phyloP scores from a whole-genome alignment of 164 flowering plant genomes.

The Chimonanthus salicifolius region DNA sequence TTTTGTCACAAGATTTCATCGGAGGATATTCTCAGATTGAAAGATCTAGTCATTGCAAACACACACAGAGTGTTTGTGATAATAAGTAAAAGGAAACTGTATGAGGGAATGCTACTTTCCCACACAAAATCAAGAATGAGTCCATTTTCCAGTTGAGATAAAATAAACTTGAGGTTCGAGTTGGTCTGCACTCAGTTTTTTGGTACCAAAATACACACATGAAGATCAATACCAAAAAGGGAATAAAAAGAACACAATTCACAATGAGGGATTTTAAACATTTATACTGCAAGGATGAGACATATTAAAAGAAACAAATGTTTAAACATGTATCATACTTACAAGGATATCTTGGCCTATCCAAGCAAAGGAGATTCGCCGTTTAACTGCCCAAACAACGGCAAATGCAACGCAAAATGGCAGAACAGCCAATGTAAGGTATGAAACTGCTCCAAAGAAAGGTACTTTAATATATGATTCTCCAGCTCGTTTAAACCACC shows the following conservation, averaged over 20 bases:
- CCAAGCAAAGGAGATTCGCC: constrained; percentile 76
- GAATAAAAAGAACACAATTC: neutral
- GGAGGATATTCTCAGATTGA: too few species aligned
- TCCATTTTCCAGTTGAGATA: neutral
- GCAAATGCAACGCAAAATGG: constrained; percentile 95
- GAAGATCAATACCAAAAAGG: neutral
- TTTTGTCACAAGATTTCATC: too few species aligned
- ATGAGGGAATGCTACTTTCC: neutral
- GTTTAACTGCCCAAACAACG: constrained; percentile 90
- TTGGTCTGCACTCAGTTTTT: neutral
- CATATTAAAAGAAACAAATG: neutral
- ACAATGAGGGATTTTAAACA: neutral
- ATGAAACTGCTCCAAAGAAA: constrained; percentile 80
- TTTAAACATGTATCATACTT: constrained; percentile 27
- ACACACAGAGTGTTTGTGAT: too few species aligned
- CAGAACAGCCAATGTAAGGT: constrained; percentile 76
- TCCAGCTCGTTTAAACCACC: constrained; percentile 73
- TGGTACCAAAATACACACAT: neutral
- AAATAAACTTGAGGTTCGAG: neutral
- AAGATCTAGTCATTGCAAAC: too few species aligned
- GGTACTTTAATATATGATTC: constrained; percentile 85
- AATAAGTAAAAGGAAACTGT: too few species aligned
- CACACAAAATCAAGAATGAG: neutral
- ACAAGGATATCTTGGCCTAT: constrained; percentile 99
- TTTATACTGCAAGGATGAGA: neutral